A percentile compares a stretch with the other conserved stretches of the same genome.
Evolutionary conservation across 495 filamentous ascomycete species (phyloP).

Genomic region (Endocarpon pusillum): DNA sequence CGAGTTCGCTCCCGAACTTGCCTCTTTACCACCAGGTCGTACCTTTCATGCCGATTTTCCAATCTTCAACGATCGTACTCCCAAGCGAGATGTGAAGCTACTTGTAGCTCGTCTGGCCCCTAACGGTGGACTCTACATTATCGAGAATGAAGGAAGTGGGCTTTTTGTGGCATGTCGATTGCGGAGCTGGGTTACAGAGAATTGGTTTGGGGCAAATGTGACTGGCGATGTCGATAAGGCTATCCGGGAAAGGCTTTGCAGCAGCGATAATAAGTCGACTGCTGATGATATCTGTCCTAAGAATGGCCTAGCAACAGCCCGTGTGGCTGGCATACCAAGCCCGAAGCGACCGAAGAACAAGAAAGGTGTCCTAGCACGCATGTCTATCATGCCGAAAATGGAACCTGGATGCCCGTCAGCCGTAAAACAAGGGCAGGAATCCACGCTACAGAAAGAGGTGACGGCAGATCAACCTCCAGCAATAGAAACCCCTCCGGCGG

Average conservation of each 20-base stretch:
- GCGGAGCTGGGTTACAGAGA: constrained; percentile 27
- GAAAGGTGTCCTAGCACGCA: constrained; percentile 1
- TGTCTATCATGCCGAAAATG: not conserved
- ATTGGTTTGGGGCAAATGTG: constrained; percentile 8
- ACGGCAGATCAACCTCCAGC: not conserved
- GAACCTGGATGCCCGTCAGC: not conserved
- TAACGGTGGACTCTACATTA: constrained; percentile 42
- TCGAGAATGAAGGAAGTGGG: constrained; percentile 40
- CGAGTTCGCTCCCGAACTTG: too few relatives aligned
- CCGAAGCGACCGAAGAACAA: constrained; percentile 5
- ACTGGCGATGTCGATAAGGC: constrained; percentile 3
- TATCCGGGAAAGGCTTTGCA: too few relatives aligned
- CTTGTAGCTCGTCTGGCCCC: constrained; percentile 48
- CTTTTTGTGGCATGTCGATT: constrained; percentile 19
- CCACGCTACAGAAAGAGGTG: not conserved
- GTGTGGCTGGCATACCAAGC: constrained; percentile 27
- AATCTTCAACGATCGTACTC: not conserved
- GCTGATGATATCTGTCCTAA: constrained; percentile 10
- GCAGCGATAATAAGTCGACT: constrained; percentile 23
- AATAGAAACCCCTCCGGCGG: constrained; percentile 13
- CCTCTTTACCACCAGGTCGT: too few relatives aligned
- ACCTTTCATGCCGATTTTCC: too few relatives aligned
- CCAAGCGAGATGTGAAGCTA: constrained; percentile 16
- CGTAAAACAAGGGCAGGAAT: not conserved
- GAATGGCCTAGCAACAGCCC: constrained; percentile 7